Percentiles rank a stretch among this genome's conserved stretches.
Evolutionary conservation across 208 protist species (phyloP).

Genomic region (Trypanosoma grayi): DNA sequence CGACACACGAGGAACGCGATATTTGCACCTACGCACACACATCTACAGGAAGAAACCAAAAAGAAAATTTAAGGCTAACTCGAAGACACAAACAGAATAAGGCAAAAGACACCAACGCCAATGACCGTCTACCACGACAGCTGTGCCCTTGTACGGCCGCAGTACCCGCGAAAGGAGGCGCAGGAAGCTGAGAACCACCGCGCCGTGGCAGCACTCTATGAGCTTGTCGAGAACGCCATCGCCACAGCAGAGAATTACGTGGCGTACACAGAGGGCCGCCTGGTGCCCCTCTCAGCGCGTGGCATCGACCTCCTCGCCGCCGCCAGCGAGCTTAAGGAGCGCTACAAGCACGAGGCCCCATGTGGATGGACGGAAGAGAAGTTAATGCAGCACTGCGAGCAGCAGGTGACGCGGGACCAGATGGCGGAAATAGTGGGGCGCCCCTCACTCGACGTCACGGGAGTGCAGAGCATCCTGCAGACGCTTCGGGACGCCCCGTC

Average conservation of each 20-base stretch:
- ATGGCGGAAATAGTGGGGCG: constrained; percentile 42
- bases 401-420: constrained; percentile 41
- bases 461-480: constrained; percentile 38
- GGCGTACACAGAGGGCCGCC: constrained; percentile 62
- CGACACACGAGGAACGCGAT: not conserved
- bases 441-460: constrained; percentile 41
- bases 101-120: not conserved
- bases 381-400: constrained; percentile 60
- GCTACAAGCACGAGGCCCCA: constrained; percentile 64
- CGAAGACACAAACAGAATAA: constrained; percentile 7
- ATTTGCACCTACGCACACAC: not conserved
- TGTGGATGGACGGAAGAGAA: constrained; percentile 72
- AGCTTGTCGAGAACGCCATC: constrained; percentile 64
- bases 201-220: constrained; percentile 38
- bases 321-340: constrained; percentile 31
- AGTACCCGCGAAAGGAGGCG: constrained; percentile 50
- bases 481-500: constrained; percentile 36
- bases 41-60: constrained; percentile 1
- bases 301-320: constrained; percentile 33
- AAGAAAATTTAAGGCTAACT: constrained; percentile 1
- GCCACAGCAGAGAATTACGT: constrained; percentile 70
- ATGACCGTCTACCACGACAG: constrained; percentile 19
- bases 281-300: constrained; percentile 45
- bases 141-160: constrained; percentile 38
- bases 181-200: constrained; percentile 75